phyloP scores from a whole-genome alignment of 208 protist genomes.

The Crithidia sp. region DNA sequence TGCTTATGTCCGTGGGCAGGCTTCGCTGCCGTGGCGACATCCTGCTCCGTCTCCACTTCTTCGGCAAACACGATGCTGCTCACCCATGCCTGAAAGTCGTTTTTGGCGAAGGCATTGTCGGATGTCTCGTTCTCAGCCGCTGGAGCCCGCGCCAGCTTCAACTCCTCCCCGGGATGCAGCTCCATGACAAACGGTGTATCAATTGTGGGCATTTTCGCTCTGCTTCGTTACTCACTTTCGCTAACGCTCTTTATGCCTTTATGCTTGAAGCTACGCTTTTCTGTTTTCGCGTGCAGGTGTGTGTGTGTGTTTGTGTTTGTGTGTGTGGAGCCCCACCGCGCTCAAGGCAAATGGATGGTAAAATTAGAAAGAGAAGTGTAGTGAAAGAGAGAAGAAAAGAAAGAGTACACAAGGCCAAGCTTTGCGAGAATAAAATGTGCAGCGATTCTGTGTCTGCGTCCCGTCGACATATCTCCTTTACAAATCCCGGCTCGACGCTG shows the following conservation, averaged over 20 bases:
- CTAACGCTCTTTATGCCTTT: neutral
- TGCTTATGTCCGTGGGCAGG: constrained; percentile 15
- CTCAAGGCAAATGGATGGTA: too few species aligned
- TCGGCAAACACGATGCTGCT: constrained; percentile 46
- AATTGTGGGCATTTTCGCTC: constrained; percentile 43
- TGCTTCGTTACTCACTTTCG: neutral
- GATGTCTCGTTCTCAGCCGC: constrained; percentile 4
- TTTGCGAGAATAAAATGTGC: too few species aligned
- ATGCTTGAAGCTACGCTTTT: too few species aligned
- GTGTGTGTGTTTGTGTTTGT: neutral
- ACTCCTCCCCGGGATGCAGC: constrained; percentile 45
- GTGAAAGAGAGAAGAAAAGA: neutral
- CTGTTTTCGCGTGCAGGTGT: neutral
- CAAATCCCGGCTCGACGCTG: too few species aligned
- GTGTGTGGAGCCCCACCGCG: too few species aligned
- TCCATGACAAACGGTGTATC: constrained; percentile 57
- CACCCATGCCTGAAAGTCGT: constrained; percentile 43
- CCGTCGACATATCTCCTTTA: too few species aligned
- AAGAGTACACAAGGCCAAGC: too few species aligned
- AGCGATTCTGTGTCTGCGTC: too few species aligned
- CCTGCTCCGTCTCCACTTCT: constrained; percentile 17
- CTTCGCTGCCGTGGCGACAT: constrained; percentile 3
- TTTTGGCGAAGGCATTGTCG: constrained; percentile 25
- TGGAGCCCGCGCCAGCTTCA: constrained; percentile 29
- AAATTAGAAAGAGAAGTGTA: neutral